phyloP scores from a whole-genome alignment of 208 protist genomes.

The Leishmania aethiopica region DNA sequence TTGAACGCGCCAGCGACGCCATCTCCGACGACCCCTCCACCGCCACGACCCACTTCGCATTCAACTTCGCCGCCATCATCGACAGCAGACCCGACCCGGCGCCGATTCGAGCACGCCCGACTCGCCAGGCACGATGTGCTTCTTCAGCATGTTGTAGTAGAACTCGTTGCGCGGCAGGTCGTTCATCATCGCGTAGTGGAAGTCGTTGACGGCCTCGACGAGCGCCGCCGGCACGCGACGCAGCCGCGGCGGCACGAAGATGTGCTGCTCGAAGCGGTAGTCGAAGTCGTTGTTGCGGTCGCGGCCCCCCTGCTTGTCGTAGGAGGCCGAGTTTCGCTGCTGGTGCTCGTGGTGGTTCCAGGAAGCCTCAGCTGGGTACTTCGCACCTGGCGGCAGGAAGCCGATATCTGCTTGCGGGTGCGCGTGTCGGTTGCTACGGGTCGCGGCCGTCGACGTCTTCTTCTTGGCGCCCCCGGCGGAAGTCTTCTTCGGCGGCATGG shows the following conservation, averaged over 20 bases:
- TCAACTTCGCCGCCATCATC: conserved; percentile 90
- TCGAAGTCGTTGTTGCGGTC: conserved; percentile 49
- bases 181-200: conserved; percentile 95
- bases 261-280: conserved; percentile 71
- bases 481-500: conserved; percentile 1
- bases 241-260: conserved; percentile 76
- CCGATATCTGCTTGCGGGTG: conserved; percentile 45
- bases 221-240: conserved; percentile 59
- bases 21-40: conserved; percentile 91
- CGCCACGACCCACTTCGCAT: conserved; percentile 91
- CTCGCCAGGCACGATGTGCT: conserved; percentile 73
- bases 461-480: neutral
- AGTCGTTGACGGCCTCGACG: conserved; percentile 94
- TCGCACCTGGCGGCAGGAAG: conserved; percentile 52
- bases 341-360: neutral
- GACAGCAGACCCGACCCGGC: conserved; percentile 91
- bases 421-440: neutral
- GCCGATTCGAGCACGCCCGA: conserved; percentile 92
- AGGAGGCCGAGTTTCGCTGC: neutral
- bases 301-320: neutral
- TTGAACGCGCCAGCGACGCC: conserved; percentile 72
- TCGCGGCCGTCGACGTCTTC: neutral
- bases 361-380: conserved; percentile 14
- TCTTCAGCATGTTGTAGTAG: conserved; percentile 83
- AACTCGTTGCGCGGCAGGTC: conserved; percentile 89